Evolutionary conservation across 2,329 filamentous ascomycete genomes (phyloP).

Genomic region (Calonectria fujianensis): DNA sequence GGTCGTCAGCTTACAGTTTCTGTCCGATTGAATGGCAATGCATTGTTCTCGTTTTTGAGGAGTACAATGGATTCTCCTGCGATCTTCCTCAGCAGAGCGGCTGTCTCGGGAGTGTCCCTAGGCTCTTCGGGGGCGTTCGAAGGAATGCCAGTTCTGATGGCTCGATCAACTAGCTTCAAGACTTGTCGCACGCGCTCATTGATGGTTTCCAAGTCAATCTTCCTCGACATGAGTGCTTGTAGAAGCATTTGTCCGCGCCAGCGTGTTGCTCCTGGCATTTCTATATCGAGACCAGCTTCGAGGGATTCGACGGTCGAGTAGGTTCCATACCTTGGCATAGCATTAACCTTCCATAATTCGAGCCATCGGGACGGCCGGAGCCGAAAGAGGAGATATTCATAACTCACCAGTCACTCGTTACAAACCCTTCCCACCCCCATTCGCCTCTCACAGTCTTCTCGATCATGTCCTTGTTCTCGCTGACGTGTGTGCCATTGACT

Average conservation of each 20-base stretch:
- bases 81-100: background rate
- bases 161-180: slow-evolving; percentile 11
- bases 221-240: slow-evolving; percentile 15
- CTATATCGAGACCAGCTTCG: slow-evolving; percentile 14
- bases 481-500: slow-evolving; percentile 26
- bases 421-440: slow-evolving; percentile 24
- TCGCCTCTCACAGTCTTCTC: slow-evolving; percentile 28
- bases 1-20: background rate
- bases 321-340: slow-evolving; percentile 19
- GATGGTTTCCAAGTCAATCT: background rate
- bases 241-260: slow-evolving; percentile 18
- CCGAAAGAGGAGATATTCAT: no score
- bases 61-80: slow-evolving; percentile 22
- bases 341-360: background rate
- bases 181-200: slow-evolving; percentile 23
- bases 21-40: slow-evolving; percentile 2
- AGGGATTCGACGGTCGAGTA: slow-evolving; percentile 28
- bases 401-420: slow-evolving; percentile 20
- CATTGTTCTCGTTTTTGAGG: slow-evolving; percentile 2
- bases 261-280: slow-evolving; percentile 23
- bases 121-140: slow-evolving; percentile 20
- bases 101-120: slow-evolving; percentile 15
- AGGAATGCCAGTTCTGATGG: background rate
- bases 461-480: slow-evolving; percentile 19
- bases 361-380: no score